Conservation (phyloP, 2,329 filamentous ascomycete species). For the Diaporthe sp. region DNA sequence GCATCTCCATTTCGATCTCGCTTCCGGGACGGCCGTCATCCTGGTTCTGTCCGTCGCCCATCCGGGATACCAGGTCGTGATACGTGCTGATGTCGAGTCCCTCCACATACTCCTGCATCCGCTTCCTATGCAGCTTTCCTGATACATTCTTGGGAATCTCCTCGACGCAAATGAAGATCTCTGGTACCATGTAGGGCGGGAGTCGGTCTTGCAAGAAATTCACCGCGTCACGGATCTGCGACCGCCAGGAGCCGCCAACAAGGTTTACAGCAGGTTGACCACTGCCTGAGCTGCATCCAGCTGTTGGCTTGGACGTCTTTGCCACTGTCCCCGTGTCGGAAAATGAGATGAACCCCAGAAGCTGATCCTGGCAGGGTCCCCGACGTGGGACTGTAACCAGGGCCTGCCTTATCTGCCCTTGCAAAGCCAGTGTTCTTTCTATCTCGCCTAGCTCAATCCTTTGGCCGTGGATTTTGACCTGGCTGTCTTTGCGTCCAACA, state of each 20-base stretch:
- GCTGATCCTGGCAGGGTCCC: neutral
- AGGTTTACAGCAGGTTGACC: neutral
- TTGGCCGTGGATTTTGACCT: constrained; percentile 64
- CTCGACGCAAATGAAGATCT: neutral
- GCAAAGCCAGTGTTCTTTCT: constrained; percentile 28
- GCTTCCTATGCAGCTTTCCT: constrained; percentile 19
- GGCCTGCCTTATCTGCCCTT: neutral
- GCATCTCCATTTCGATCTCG: neutral
- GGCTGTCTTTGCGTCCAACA: constrained; percentile 54
- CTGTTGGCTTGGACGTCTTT: neutral
- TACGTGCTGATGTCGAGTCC: neutral
- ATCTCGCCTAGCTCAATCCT: constrained; percentile 53
- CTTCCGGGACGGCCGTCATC: neutral
- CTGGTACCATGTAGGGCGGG: neutral
- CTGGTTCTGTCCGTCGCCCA: neutral
- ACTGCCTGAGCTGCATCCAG: neutral
- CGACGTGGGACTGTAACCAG: neutral
- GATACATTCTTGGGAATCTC: neutral
- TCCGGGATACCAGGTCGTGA: neutral
- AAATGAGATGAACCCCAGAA: neutral
- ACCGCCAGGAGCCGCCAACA: neutral
- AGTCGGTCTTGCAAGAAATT: neutral
- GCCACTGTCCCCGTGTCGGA: neutral
- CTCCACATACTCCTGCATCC: neutral
- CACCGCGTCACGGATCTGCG: neutral